Evolutionary conservation across 108 stramenopile genomes (phyloP), one percentile per base, ranked within the genome.

Genomic region (Fragilariopsis cylindrus): DNA sequence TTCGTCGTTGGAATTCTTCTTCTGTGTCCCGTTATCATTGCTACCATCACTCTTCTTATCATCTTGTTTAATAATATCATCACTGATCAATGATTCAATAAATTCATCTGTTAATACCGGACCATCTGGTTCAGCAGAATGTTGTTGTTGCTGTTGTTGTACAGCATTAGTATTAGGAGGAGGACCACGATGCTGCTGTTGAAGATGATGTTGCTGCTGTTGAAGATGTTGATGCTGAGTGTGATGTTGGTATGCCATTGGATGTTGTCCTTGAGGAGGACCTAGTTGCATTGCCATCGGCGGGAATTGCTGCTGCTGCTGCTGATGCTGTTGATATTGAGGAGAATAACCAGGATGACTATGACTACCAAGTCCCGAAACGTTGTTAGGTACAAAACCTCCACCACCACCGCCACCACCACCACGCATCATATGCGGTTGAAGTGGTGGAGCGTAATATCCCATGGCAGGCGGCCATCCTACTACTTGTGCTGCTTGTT

Each of bases 41-140:
- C 11, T 56, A 56, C 6, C 11, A 19, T 56, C 19, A 19, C 11
- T 56, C 5, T 56, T 9, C 18, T 63, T 45, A 15, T 8, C 30
- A 30, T 13, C 5, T 63, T 43, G 43, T 15, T 45, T 52, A 8
- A 60, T n/a, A 9, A 43, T n/a, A 41, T 41, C 39, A 15, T 63
- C 42, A 13, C 15, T 63, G 16, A 63, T 63, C 43, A 63, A 44
- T 15, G 62, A 63, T 13, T 63, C 62, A 44, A 63, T 63, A n/a
- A 15, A 63, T 42, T 42, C 62, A n/a, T 63, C 62, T 12, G 43
- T 63, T 44, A 63, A 45, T 9, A 45, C 13, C 43, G 62, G 50
- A 15, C 39, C 62, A 2, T 30, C 30, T 30, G 30, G 30, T 30
- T 30, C 30, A 30, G 30, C 30, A 30, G 30, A 30, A 30, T 30